These are phyloP conservation scores for Hypoxylon sp. DNA, from an alignment of 2,329 filamentous ascomycete genomes.

Conservation along the genomic window DNA sequence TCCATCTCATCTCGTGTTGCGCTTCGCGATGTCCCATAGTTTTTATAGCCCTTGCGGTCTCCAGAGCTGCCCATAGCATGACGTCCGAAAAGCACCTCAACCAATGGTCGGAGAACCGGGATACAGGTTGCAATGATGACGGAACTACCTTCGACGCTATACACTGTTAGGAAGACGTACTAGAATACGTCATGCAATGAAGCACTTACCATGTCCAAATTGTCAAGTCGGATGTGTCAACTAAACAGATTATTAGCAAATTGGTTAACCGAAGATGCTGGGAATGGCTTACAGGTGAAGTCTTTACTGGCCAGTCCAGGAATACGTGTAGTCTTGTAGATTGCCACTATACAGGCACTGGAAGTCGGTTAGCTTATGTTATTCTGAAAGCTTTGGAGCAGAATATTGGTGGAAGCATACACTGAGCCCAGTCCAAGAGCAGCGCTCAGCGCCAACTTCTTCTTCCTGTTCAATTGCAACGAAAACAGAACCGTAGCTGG, in stretches of 20 bases:
- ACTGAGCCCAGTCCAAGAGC: slow-evolving; percentile 51
- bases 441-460: slow-evolving; percentile 48
- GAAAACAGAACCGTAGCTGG: slow-evolving; percentile 45
- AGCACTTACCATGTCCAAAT: slow-evolving; percentile 46
- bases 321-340: slow-evolving; percentile 42
- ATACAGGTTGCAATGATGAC: slow-evolving; percentile 54
- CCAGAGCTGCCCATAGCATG: slow-evolving; percentile 9
- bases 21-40: slow-evolving; percentile 19
- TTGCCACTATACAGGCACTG: slow-evolving; percentile 37
- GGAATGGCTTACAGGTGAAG: slow-evolving; percentile 33
- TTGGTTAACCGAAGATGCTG: neutral
- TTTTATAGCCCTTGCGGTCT: slow-evolving; percentile 9
- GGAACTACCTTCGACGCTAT: slow-evolving; percentile 50
- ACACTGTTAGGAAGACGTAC: neutral
- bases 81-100: slow-evolving; percentile 43
- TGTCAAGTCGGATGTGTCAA: slow-evolving; percentile 36
- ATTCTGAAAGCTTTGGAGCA: neutral
- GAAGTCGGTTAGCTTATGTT: neutral
- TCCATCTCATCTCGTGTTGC: slow-evolving; percentile 10
- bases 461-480: slow-evolving; percentile 46
- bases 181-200: neutral
- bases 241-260: slow-evolving; percentile 18
- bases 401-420: slow-evolving; percentile 36
- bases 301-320: slow-evolving; percentile 32
- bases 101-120: slow-evolving; percentile 50